Base-by-base conservation (phyloP, 208 protist genomes). In the Trypanosomatidae sp. region DNA sequence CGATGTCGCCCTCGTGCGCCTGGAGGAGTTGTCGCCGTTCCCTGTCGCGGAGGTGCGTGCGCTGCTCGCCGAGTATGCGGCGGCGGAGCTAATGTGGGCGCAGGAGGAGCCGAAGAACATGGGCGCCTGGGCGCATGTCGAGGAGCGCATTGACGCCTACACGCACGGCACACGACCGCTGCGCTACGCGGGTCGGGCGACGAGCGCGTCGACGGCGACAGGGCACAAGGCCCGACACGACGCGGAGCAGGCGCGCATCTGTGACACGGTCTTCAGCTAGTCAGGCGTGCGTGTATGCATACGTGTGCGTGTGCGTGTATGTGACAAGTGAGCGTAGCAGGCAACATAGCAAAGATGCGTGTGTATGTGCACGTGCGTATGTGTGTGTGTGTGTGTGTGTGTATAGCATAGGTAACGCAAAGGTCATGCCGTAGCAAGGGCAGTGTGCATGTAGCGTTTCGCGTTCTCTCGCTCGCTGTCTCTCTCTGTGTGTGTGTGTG, bases 71-170 rank as follows among this genome's bases (percentile, higher is more conserved):
- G 66, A 84, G 24, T 98, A 97, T 70, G 62, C 62, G 28, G 74
- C 83, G 41, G 96, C 95, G 6, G 79, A 94, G 47, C 55, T 95
- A 8, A 72, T 88, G 50, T 99, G 96, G 97, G 81, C 71, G 40
- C 96, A 98, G 78, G 96, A 98, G 67, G 96, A 99, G 77, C 97
- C 96, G 33, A 89, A 83, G 63, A 98, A 98, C 66, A 95, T 96
- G 78, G 97, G 97, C 50, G 70, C 94, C 10, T 98, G 85, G 84
- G 54, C 38, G 4, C 71, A 92, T 53, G 72, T 94, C 6, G 76
- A 85, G 59, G 61, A 76, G n/a, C 80, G 81, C 46, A 61, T 94
- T 32, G 77, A 90, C 27, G 58, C 62, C 43, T 82, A 85, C 60
- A 87, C 78, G 10, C 41, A 62, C 3, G 84, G 71, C 41, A 39